Base-by-base conservation (phyloP, 1,284 basidiomycete species). In the Kalmanozyma brasiliensis region DNA sequence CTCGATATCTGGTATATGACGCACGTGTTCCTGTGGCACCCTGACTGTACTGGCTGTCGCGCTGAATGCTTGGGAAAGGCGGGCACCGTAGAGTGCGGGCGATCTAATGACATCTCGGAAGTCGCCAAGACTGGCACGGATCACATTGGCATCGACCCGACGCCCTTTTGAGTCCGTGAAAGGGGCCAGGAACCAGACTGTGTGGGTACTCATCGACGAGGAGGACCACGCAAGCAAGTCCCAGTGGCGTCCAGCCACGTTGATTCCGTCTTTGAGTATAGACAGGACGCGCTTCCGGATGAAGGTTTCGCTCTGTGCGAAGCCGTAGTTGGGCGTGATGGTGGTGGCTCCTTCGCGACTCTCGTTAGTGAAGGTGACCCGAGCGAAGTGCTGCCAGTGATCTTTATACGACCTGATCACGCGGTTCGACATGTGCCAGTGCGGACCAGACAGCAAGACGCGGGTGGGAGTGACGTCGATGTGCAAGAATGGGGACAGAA, bases 41-140 rank as follows among this genome's bases (percentile, higher is more conserved):
- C 33, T 20, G 13, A 69, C 23, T 1, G 66, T 64, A 2, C 47
- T 49, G 0, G 66, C 66, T 2, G 66, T 69, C 1, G 66, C 66
- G 30, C 66, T 69, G 44, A 69, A 69, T 9, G 66, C 66, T 34
- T 69, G 66, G 7, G 66, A 69, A 7, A 69, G 35, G 11, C 61
- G 43, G 0, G 66, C 61, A 4, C 66, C 66, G 34, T 60, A 64
- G 9, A 26, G 38, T 16, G 61, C 60, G 1, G 66, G 66, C 17
- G n/a, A 36, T 7, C 36, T 29, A 9, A 59, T 51, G 20, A 64
- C 66, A 11, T 60, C 56, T 14, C 38, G 44, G 26, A 69, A 69
- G 34, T 59, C 48, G 13, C 66, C 66, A 19, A 69, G 56, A n/a
- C 38, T 34, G 3, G 14, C 30, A 6, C 66, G 66, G 24, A 69